Evolutionary conservation across 306 rosid species (phyloP).

Genomic region (Sphenostylis stenocarpa): DNA sequence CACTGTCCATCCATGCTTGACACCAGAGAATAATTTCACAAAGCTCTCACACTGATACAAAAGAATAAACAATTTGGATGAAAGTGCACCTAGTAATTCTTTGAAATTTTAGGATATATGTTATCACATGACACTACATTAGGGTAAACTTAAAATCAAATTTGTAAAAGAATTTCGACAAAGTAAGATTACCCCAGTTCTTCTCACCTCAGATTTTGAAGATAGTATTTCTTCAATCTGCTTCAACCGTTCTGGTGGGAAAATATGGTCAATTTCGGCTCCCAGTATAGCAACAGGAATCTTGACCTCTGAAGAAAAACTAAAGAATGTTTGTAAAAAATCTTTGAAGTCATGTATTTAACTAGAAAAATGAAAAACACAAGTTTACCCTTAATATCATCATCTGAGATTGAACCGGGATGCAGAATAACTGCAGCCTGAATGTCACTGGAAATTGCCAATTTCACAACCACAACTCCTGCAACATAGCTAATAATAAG

Average conservation of each 20-base stretch:
- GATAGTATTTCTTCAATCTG: constrained; percentile 42
- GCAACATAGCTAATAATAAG: constrained; percentile 13
- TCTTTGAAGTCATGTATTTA: neutral
- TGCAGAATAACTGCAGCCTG: constrained; percentile 51
- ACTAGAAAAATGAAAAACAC: neutral
- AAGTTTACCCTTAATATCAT: constrained; percentile 37
- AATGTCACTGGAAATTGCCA: constrained; percentile 40
- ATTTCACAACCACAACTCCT: constrained; percentile 47
- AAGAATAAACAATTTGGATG: neutral
- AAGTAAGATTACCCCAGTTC: neutral
- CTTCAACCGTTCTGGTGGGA: constrained; percentile 46
- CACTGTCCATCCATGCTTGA: constrained; percentile 65
- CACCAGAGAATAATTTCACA: constrained; percentile 62
- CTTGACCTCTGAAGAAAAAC: constrained; percentile 43
- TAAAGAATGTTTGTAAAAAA: neutral
- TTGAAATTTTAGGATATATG: no score
- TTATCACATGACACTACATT: no score
- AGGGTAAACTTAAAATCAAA: no score
- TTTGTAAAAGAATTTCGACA: neutral
- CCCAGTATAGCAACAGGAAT: constrained; percentile 54
- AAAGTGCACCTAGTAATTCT: no score
- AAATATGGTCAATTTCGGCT: constrained; percentile 42
- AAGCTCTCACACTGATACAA: constrained; percentile 48
- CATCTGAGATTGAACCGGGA: constrained; percentile 36
- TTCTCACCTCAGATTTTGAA: constrained; percentile 47